A percentile compares a stretch with the other conserved stretches of the same genome.
phyloP scores from a whole-genome alignment of 768 basidiomycete genomes.

The Suillus ampliporus region DNA sequence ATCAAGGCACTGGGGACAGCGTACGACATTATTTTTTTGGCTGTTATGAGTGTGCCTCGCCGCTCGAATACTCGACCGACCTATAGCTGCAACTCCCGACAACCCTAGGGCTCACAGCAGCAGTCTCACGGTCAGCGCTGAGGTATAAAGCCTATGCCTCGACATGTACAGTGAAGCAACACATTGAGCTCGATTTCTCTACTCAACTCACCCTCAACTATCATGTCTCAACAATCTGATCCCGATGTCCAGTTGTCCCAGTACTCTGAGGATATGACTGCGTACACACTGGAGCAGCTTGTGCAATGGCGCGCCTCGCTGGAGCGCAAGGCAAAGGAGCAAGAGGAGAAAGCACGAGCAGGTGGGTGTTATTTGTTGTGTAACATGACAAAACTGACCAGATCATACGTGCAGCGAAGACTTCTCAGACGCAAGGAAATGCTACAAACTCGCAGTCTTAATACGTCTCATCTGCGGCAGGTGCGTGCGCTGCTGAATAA shows the following conservation, averaged over 20 bases:
- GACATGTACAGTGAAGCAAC: not conserved
- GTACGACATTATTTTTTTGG: not conserved
- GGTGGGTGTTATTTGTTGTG: not conserved
- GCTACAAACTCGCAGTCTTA: not conserved
- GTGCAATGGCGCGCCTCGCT: constrained; percentile 3
- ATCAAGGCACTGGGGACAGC: constrained; percentile 1
- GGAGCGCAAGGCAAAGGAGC: constrained; percentile 5
- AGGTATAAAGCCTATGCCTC: constrained; percentile 6
- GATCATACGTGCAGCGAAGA: not conserved
- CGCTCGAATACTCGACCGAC: not conserved
- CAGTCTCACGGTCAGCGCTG: not conserved
- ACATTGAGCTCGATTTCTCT: not conserved
- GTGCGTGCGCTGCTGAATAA: not conserved
- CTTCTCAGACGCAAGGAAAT: not conserved
- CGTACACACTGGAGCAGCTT: constrained; percentile 8
- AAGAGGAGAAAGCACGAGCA: constrained; percentile 8
- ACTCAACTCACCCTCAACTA: not conserved
- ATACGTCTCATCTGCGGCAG: not conserved
- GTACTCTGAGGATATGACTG: constrained; percentile 8
- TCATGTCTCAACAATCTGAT: not conserved
- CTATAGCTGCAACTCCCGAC: not conserved
- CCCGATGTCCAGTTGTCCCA: not conserved
- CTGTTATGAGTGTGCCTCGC: not conserved
- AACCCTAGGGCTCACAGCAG: not conserved
- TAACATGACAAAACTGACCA: not conserved